phyloP scores from a whole-genome alignment of 805 yeast genomes.

The Dipodascus albidus region DNA sequence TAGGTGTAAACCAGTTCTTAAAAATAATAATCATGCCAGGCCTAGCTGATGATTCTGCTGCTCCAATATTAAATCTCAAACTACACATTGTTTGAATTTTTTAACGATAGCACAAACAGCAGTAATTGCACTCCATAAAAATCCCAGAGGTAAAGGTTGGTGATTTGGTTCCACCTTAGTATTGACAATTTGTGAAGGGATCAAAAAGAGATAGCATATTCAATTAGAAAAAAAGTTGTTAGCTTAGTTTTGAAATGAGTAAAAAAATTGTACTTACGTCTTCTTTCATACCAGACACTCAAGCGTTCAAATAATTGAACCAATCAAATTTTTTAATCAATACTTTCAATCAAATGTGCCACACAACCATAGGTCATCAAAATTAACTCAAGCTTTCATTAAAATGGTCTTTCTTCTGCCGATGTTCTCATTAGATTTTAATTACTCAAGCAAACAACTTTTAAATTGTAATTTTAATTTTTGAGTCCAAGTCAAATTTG shows the following conservation, averaged over 20 bases:
- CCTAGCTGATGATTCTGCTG: constrained; percentile 21
- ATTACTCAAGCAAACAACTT: neutral
- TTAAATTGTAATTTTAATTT: neutral
- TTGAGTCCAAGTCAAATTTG: neutral
- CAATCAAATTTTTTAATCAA: too few relatives aligned
- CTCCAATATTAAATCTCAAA: constrained; percentile 23
- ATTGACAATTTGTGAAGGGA: constrained; percentile 25
- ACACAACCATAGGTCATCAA: constrained; percentile 43
- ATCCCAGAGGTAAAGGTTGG: constrained; percentile 21
- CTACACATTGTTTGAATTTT: constrained; percentile 18
- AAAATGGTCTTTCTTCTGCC: constrained; percentile 27
- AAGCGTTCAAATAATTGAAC: constrained; percentile 53
- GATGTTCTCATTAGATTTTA: neutral
- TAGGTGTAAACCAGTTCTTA: constrained; percentile 21
- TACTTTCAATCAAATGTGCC: constrained; percentile 23
- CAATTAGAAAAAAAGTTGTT: constrained; percentile 24
- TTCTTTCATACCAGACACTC: constrained; percentile 51
- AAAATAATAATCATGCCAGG: constrained; percentile 20
- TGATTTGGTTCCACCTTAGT: constrained; percentile 19
- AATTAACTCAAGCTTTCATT: constrained; percentile 39
- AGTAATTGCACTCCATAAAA: constrained; percentile 18
- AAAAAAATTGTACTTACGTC: constrained; percentile 33
- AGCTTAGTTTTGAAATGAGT: constrained; percentile 34
- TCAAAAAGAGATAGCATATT: constrained; percentile 23
- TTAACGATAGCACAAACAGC: constrained; percentile 16